Conservation (phyloP, 2,329 filamentous ascomycete species). For the Aureobasidium sp. region DNA sequence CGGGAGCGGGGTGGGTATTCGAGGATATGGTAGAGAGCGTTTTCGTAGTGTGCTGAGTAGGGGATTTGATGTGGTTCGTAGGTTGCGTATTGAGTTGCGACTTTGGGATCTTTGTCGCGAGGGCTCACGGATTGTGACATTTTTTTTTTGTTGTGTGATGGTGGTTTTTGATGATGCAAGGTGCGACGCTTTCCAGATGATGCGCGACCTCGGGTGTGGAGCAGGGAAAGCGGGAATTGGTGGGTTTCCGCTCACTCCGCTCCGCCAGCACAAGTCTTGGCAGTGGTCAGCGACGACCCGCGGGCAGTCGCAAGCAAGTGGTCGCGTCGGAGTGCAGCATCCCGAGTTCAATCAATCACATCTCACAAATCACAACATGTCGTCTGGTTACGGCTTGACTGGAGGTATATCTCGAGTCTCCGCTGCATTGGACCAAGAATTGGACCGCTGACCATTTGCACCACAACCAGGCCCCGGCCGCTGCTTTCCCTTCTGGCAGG, state of each 20-base stretch:
- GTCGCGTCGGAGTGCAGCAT: background rate
- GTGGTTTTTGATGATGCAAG: background rate
- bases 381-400: constrained; percentile 73
- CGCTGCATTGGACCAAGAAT: background rate
- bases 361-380: constrained; percentile 45
- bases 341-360: background rate
- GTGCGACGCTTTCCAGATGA: background rate
- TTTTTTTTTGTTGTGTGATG: background rate
- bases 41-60: constrained; percentile 37
- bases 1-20: constrained; percentile 24
- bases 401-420: constrained; percentile 52
- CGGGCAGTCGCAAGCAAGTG: background rate
- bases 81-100: constrained; percentile 22
- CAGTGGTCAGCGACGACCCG: background rate
- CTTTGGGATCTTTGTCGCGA: background rate
- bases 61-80: constrained; percentile 35
- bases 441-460: background rate
- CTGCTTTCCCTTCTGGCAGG: constrained; percentile 99
- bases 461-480: constrained; percentile 52
- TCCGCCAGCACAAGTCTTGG: background rate
- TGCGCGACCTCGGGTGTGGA: background rate
- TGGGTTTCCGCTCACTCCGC: background rate
- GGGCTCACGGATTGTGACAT: constrained; percentile 4
- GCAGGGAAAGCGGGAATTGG: background rate
- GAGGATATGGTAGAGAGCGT: constrained; percentile 32